Evolutionary conservation across 805 yeast species (phyloP), one percentile per base, ranked within the genome.

Genomic region (Starmerella tilneyi): DNA sequence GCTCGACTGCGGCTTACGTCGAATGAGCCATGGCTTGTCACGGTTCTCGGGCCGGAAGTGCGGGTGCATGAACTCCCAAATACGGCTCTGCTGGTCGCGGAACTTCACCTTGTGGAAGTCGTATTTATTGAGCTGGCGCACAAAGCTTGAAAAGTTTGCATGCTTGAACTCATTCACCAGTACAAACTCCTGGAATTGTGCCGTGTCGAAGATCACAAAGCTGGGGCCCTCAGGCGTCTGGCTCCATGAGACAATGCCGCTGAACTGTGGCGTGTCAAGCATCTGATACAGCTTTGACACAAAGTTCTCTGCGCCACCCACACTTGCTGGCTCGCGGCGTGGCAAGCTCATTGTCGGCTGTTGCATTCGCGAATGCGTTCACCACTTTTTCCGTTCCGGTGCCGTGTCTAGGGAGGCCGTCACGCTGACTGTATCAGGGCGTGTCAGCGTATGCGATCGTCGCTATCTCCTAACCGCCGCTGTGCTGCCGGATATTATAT

Each of bases 21-120:
- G 84, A 59, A 92, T 92, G 53, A 83, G 81, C 41, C 88, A 94
- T 30, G 94, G 69, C 9, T 84, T 77, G n/a, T 77, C 81, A 44
- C 75, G 71, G 58, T 84, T 84, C 62, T 83, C 79, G 27, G 75
- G 74, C 53, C 74, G 74, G 63, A 92, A 92, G 52, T 78, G 84
- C 0, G 96, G 94, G 62, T 92, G 97, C 59, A 79, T 78, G 67
- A 92, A 89, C 62, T 89, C 96, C 96, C 97, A 89, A 17, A 56
- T 46, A 12, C 55, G 46, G 39, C 55, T 48, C 27, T 49, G 55
- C 4, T 53, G 38, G 40, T 48, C 56, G 32, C 47, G 74, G 32
- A 82, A 70, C 60, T 89, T 84, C 36, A 92, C 94, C 66, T 92
- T 92, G 69, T 92, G 98, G 69, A 92, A 92, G 64, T 89, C 98